These are phyloP conservation scores for Apiospora malaysiana DNA, from an alignment of 2,329 filamentous ascomycete species.

Conservation along the genomic window DNA sequence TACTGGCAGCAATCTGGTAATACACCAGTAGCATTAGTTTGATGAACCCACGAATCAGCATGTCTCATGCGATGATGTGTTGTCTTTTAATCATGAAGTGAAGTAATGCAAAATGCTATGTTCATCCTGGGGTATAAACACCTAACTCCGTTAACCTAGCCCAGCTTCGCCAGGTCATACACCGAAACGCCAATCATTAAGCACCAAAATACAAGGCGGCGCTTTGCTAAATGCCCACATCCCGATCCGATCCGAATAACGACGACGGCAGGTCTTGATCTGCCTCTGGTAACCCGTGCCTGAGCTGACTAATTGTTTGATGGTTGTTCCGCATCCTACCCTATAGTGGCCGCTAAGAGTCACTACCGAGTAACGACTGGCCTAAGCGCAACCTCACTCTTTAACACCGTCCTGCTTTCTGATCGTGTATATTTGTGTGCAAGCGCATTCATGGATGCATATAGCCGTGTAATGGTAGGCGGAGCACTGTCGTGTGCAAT, in stretches of 20 bases:
- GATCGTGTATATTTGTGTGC: too few relatives aligned
- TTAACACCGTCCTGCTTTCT: neutral
- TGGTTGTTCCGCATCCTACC: neutral
- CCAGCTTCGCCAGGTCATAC: neutral
- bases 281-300: neutral
- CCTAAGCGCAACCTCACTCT: neutral
- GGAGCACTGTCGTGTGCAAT: neutral
- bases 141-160: neutral
- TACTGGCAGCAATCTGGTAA: slow-evolving; percentile 12
- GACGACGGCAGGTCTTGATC: neutral
- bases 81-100: neutral
- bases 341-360: neutral
- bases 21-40: neutral
- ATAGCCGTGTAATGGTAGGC: neutral
- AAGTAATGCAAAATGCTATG: neutral
- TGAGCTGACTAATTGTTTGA: neutral
- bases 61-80: neutral
- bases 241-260: neutral
- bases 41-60: neutral
- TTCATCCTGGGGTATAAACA: slow-evolving; percentile 17
- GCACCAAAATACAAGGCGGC: slow-evolving; percentile 1
- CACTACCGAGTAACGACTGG: neutral
- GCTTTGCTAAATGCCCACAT: neutral
- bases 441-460: neutral
- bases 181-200: slow-evolving; percentile 13